Conservation (phyloP, 2,329 filamentous ascomycete species). For the Trichoderma lentiforme region DNA sequence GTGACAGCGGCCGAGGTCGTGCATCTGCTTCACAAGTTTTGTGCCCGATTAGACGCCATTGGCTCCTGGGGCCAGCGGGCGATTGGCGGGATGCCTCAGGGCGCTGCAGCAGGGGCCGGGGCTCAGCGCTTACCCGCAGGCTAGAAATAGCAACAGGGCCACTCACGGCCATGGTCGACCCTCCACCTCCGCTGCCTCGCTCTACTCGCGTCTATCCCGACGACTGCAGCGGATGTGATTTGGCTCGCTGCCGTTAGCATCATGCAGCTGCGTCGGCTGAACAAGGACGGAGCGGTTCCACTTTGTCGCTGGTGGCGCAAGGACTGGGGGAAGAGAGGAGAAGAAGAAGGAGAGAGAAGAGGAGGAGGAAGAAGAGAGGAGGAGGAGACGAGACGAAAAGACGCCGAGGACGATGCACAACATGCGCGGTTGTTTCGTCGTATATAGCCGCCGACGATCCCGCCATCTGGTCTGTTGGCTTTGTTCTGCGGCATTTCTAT, state of each 20-base stretch:
- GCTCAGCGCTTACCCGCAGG: constrained; percentile 16
- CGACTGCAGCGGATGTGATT: not conserved
- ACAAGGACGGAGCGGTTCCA: not conserved
- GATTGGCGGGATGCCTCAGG: constrained; percentile 7
- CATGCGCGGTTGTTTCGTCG: constrained; percentile 17
- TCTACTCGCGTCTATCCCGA: not conserved
- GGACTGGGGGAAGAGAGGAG: not conserved
- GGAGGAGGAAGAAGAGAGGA: not conserved
- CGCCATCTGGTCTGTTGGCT: not conserved
- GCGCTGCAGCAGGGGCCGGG: constrained; percentile 1
- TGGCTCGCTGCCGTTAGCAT: not conserved
- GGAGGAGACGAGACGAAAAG: not conserved
- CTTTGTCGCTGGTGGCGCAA: not conserved
- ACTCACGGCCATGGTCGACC: constrained; percentile 8
- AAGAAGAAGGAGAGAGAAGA: not conserved
- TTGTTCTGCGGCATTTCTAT: constrained; percentile 13
- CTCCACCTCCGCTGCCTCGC: not conserved
- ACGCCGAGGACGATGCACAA: not conserved
- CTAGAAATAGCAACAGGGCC: constrained; percentile 15
- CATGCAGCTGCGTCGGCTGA: constrained; percentile 2
- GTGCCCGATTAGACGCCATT: constrained; percentile 4
- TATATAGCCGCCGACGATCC: constrained; percentile 16
- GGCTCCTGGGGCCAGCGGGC: not conserved
- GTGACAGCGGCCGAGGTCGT: constrained; percentile 3
- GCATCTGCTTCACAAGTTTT: not conserved